Conservation (phyloP, 441 rosid species). For the Gossypium schwendimanii region DNA sequence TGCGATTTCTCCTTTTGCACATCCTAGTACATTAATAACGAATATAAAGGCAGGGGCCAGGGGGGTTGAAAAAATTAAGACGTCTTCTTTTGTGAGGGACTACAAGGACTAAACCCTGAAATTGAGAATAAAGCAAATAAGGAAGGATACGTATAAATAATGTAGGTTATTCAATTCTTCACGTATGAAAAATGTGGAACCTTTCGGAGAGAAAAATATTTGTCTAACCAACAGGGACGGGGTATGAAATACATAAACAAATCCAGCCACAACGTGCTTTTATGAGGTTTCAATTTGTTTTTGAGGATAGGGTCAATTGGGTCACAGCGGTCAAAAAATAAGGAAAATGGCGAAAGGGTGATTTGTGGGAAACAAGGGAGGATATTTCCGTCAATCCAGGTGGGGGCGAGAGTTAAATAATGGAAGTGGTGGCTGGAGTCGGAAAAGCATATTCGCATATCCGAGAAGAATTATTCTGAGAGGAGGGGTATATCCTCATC, state of each 20-base stretch:
- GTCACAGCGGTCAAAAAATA: neutral
- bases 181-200: neutral
- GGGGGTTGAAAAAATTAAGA: no score
- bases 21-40: no score
- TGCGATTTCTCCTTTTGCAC: no score
- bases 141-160: neutral
- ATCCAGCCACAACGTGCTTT: neutral
- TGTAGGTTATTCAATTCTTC: neutral
- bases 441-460: conserved; percentile 57
- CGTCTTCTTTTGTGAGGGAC: no score
- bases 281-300: no score
- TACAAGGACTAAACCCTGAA: no score
- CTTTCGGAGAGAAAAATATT: no score
- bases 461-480: conserved; percentile 39
- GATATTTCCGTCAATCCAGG: conserved; percentile 13
- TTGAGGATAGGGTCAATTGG: conserved; percentile 20
- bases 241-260: neutral
- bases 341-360: neutral
- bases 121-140: neutral
- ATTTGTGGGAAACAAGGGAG: neutral
- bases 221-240: no score
- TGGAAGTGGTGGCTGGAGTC: neutral
- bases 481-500: conserved; percentile 29
- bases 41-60: no score
- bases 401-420: neutral